Evolutionary conservation across 345 rosid genomes (phyloP), one percentile per base, ranked within the genome.

Genomic region (Eucalyptus pauciflora): DNA sequence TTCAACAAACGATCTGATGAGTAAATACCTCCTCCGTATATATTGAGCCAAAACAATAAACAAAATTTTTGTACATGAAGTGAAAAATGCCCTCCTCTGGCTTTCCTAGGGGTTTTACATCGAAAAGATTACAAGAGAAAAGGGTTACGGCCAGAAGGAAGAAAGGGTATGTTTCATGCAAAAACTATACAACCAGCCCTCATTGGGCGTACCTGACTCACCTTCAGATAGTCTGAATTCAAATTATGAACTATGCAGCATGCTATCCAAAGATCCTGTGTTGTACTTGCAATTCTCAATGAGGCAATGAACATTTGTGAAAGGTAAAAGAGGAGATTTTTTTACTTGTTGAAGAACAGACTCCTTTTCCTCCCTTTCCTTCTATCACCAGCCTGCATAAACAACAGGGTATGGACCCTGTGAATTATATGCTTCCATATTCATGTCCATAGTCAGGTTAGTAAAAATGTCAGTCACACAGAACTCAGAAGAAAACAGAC

Each of bases 331-430:
- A 41, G 48, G 29, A 43, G 48, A 41, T 20, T 76, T 76, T 86
- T 90, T 93, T 91, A 95, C 92, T 93, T 94, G 93, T 80, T 89
- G 89, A 94, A 95, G 94, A 96, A 95, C 86, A 95, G 87, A 54
- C 95, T 91, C 81, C 88, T 94, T 91, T 92, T 94, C 96, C 92
- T 97, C 60, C 92, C 96, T 93, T 95, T 97, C 91, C 90, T 93
- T 90, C 91, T 95, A 89, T 96, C 97, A 54, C 92, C 92, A 86
- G 95, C 96, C 98, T 95, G 96, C 94, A 94, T 88, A 43, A 87
- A 24, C 64, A 41, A 86, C 62, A 24, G 49, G 25, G 24, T 25
- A 64, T 86, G 54, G 20, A 45, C 27, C 27, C 31, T 37, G n/a
- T 24, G 43, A 45, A 64, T 69, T 43, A n/a, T 56, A 48, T 51